Evolutionary conservation across 768 basidiomycete species (phyloP).

Genomic region (Neoboletus subvelutipes): DNA sequence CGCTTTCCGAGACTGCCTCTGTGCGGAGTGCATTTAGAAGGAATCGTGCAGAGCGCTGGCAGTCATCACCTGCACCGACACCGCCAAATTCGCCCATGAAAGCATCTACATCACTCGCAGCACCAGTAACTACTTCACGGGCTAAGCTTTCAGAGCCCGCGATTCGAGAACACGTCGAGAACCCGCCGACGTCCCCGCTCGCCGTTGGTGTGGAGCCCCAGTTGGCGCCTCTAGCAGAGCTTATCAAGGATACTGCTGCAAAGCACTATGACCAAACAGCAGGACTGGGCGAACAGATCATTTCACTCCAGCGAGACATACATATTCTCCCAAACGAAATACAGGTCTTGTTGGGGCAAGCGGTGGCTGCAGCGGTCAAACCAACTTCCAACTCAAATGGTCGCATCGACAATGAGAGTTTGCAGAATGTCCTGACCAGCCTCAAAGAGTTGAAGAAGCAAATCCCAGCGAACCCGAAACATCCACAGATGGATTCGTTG

Average conservation of each 20-base stretch:
- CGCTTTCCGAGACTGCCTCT: constrained; percentile 13
- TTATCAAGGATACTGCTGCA: constrained; percentile 36
- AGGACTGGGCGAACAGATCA: constrained; percentile 33
- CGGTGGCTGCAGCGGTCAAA: constrained; percentile 1
- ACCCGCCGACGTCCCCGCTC: constrained; percentile 11
- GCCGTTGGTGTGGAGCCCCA: constrained; percentile 13
- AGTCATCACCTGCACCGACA: not conserved
- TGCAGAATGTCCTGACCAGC: constrained; percentile 9
- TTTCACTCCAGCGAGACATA: constrained; percentile 33
- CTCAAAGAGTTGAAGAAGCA: constrained; percentile 23
- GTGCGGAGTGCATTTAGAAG: constrained; percentile 26
- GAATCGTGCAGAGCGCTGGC: not conserved
- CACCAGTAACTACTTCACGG: constrained; percentile 7
- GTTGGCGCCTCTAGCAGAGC: constrained; percentile 30
- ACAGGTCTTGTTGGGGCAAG: constrained; percentile 13
- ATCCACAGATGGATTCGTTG: constrained; percentile 22
- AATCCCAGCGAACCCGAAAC: constrained; percentile 5
- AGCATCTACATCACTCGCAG: not conserved
- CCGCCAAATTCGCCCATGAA: constrained; percentile 16
- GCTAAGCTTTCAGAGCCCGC: constrained; percentile 23
- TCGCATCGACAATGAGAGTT: not conserved
- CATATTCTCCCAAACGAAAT: constrained; percentile 30
- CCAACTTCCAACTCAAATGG: not conserved
- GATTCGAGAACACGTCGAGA: constrained; percentile 19
- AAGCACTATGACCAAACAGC: constrained; percentile 38